phyloP scores from a whole-genome alignment of 108 stramenopile genomes.

The Skeletonema marinoi region DNA sequence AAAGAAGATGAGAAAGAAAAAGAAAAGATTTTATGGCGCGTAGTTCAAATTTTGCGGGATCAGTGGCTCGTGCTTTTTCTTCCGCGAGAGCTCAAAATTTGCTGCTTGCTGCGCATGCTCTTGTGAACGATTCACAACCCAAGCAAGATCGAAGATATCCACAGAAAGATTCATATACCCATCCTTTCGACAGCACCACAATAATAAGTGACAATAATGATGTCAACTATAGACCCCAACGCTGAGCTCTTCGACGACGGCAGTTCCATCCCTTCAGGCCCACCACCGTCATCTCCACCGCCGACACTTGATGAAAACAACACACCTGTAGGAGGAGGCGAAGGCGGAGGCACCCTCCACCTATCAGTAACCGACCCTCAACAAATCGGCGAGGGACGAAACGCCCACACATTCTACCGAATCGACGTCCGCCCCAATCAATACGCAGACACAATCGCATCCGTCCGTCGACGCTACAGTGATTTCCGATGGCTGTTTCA shows the following conservation, averaged over 20 bases:
- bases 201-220: background rate
- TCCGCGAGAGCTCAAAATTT: too few relatives aligned
- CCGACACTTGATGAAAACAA: slow-evolving; percentile 13
- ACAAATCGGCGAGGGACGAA: slow-evolving; percentile 65
- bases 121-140: too few relatives aligned
- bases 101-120: too few relatives aligned
- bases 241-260: slow-evolving; percentile 3
- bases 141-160: too few relatives aligned
- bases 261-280: background rate
- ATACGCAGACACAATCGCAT: slow-evolving; percentile 54
- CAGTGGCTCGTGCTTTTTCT: too few relatives aligned
- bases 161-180: too few relatives aligned
- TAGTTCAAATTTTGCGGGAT: too few relatives aligned
- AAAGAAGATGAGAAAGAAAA: too few relatives aligned
- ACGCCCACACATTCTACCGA: slow-evolving; percentile 63
- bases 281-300: slow-evolving; percentile 3
- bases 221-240: slow-evolving; percentile 7
- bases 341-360: slow-evolving; percentile 18
- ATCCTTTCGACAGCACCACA: too few relatives aligned
- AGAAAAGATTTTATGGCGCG: too few relatives aligned
- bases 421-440: slow-evolving; percentile 49
- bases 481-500: slow-evolving; percentile 95
- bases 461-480: slow-evolving; percentile 82
- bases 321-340: slow-evolving; percentile 1
- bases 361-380: slow-evolving; percentile 65